These are phyloP conservation scores for Schizonepeta tenuifolia DNA, from an alignment of 257 asterid genomes.

Conservation along the genomic window DNA sequence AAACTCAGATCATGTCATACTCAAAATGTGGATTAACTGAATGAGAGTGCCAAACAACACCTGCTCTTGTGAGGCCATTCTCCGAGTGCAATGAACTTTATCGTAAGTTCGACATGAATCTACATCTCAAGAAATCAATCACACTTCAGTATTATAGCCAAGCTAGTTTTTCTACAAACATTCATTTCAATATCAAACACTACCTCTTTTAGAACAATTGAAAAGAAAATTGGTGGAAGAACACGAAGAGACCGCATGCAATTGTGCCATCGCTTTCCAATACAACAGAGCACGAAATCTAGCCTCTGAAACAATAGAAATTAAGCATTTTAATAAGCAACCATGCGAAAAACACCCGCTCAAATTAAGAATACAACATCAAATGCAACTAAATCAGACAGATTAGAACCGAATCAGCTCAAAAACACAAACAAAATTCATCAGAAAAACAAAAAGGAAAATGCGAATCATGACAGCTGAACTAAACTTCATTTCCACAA, in stretches of 20 bases:
- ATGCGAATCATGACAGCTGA: slow-evolving; percentile 1
- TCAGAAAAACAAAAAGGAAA: neutral
- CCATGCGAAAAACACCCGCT: neutral
- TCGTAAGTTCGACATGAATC: slow-evolving; percentile 40
- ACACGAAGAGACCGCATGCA: slow-evolving; percentile 56
- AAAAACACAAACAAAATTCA: neutral
- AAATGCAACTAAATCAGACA: neutral
- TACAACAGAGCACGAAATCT: neutral
- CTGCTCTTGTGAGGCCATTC: slow-evolving; percentile 47
- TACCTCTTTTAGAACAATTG: slow-evolving; percentile 53
- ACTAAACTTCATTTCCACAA: neutral
- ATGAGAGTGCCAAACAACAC: slow-evolving; percentile 29
- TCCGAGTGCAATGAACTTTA: slow-evolving; percentile 39
- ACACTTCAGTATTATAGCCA: neutral
- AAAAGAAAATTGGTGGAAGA: slow-evolving; percentile 48
- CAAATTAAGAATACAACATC: neutral
- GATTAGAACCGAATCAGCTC: neutral
- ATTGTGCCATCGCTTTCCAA: slow-evolving; percentile 56
- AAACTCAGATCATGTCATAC: neutral
- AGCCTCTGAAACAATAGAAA: slow-evolving; percentile 23
- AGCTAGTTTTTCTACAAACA: neutral
- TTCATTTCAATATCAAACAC: neutral
- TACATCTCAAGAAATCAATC: slow-evolving; percentile 26
- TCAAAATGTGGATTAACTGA: neutral
- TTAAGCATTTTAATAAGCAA: slow-evolving; percentile 3